Conservation (phyloP, 805 yeast genomes). For the Yarrowia sp. region DNA sequence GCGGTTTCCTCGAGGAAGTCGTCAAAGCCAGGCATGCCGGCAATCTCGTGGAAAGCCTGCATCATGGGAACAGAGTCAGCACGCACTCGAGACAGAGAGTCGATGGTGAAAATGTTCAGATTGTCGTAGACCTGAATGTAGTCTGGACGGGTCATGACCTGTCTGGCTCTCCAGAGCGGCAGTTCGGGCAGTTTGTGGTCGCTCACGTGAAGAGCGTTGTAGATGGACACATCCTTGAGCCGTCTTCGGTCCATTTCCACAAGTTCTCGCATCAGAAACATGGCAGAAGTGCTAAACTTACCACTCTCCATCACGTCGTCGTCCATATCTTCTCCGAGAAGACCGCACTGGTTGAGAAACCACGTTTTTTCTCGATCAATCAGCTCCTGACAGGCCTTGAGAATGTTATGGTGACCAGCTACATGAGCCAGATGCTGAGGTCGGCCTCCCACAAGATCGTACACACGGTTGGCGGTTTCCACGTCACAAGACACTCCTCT, state of each 20-base stretch:
- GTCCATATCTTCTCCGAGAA: conserved; percentile 79
- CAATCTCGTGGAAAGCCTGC: conserved; percentile 85
- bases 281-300: conserved; percentile 74
- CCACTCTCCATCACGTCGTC: conserved; percentile 89
- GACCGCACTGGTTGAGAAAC: conserved; percentile 83
- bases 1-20: conserved; percentile 68
- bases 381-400: conserved; percentile 68
- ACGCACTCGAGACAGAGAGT: conserved; percentile 69
- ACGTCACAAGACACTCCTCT: conserved; percentile 54
- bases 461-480: conserved; percentile 59
- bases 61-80: conserved; percentile 90
- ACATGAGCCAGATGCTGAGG: conserved; percentile 83
- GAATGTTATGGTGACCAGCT: conserved; percentile 46
- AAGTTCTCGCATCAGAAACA: conserved; percentile 72
- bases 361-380: conserved; percentile 84
- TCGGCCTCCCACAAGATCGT: conserved; percentile 79
- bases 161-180: conserved; percentile 84
- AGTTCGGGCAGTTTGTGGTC: conserved; percentile 71
- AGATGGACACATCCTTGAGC: conserved; percentile 37
- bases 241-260: conserved; percentile 66
- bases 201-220: conserved; percentile 43
- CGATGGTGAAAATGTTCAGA: conserved; percentile 79
- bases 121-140: conserved; percentile 78
- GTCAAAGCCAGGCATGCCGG: conserved; percentile 72
- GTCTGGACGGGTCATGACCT: conserved; percentile 84